Evolutionary conservation across 208 protist species (phyloP).

Genomic region (Crithidia fasciculata): DNA sequence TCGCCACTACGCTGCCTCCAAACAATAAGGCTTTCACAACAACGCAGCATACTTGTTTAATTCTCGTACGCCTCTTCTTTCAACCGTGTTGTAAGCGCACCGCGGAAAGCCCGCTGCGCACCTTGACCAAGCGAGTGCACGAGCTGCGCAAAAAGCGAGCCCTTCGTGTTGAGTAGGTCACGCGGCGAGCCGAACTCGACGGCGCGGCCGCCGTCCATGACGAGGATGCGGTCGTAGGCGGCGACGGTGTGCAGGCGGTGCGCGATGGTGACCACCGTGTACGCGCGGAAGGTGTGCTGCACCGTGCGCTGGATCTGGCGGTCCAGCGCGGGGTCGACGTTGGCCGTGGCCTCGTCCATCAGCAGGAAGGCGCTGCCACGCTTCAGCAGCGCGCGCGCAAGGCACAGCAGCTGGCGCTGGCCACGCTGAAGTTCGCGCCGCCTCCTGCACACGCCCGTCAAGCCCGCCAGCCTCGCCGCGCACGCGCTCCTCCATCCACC

Average conservation of each 20-base stretch:
- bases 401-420: constrained; percentile 77
- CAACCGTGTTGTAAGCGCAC: background rate
- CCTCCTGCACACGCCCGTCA: constrained; percentile 58
- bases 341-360: constrained; percentile 82
- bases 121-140: constrained; percentile 6
- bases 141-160: constrained; percentile 8
- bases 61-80: too few relatives aligned
- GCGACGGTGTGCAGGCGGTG: constrained; percentile 78
- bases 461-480: constrained; percentile 30
- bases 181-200: constrained; percentile 33
- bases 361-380: constrained; percentile 59
- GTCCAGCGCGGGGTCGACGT: constrained; percentile 66
- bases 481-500: constrained; percentile 46
- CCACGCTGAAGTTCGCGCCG: constrained; percentile 75
- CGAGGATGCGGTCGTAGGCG: constrained; percentile 63
- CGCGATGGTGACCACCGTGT: constrained; percentile 78
- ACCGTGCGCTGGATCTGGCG: constrained; percentile 63
- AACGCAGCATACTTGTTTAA: background rate
- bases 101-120: constrained; percentile 10
- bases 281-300: constrained; percentile 40
- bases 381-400: constrained; percentile 74
- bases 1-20: too few relatives aligned
- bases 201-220: constrained; percentile 56
- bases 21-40: too few relatives aligned
- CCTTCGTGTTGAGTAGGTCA: constrained; percentile 2